Conservation (phyloP, 169 alveolate species). For the Eimeria praecox region DNA sequence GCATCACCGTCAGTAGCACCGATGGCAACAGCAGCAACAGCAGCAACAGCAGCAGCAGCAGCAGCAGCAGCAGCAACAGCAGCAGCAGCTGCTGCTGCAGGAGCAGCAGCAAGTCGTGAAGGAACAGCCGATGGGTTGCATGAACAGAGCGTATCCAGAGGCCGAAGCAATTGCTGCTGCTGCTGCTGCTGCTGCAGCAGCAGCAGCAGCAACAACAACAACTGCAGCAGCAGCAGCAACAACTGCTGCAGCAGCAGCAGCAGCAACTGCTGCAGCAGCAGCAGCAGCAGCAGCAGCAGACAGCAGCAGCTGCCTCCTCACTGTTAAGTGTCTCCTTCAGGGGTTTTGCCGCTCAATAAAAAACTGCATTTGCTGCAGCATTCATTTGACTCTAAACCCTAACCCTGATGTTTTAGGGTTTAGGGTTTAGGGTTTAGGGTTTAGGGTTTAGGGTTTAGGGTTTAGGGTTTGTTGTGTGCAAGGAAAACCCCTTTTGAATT, state of each 20-base stretch:
- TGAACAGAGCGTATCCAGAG: neutral
- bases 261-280: neutral
- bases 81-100: neutral
- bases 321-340: neutral
- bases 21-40: neutral
- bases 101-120: neutral
- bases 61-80: neutral
- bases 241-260: neutral
- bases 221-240: neutral
- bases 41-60: neutral
- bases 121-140: neutral
- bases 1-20: neutral
- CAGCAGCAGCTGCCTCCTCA: neutral
- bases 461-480: neutral
- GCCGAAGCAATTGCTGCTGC: neutral
- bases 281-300: neutral
- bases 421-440: conserved; percentile 31
- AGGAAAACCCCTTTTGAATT: conserved; percentile 1
- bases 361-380: neutral
- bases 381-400: neutral
- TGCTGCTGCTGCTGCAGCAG: neutral
- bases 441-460: conserved; percentile 47
- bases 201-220: neutral
- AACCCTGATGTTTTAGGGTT: conserved; percentile 3
- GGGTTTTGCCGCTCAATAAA: neutral